Evolutionary conservation across 768 basidiomycete genomes (phyloP).

Genomic region (Auricularia cornea): DNA sequence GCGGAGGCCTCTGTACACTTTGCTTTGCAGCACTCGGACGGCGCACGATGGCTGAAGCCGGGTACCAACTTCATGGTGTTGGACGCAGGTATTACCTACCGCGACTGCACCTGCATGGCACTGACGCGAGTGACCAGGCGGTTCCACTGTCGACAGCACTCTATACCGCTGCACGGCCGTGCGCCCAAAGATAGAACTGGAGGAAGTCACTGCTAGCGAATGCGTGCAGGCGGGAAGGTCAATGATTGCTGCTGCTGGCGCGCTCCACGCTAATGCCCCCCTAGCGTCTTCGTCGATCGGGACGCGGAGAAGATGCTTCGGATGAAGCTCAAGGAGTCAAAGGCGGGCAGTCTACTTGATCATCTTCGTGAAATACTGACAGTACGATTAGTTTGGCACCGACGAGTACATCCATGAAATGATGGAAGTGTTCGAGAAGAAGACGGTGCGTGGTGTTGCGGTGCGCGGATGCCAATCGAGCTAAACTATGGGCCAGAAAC

Average conservation of each 20-base stretch:
- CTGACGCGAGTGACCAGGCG: background rate
- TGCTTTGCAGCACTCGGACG: background rate
- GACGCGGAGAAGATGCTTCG: conserved; percentile 1
- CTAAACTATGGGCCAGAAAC: background rate
- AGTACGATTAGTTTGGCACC: background rate
- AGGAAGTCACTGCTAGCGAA: conserved; percentile 4
- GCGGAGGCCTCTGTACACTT: conserved; percentile 6
- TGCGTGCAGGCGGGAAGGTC: conserved; percentile 4
- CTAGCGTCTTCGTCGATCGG: background rate
- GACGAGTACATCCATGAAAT: conserved; percentile 3
- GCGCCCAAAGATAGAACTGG: background rate
- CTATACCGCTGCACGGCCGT: conserved; percentile 1
- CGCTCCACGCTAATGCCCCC: background rate
- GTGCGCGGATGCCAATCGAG: background rate
- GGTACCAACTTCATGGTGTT: conserved; percentile 1
- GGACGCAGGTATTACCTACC: background rate
- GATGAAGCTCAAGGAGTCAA: conserved; percentile 1
- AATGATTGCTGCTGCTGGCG: background rate
- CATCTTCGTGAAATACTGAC: too few relatives aligned
- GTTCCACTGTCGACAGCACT: conserved; percentile 5
- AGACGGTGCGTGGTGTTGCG: background rate
- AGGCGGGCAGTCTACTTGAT: too few relatives aligned
- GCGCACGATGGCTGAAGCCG: background rate
- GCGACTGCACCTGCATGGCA: too few relatives aligned
- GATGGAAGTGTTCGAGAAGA: conserved; percentile 4